Evolutionary conservation across 805 yeast species (phyloP).

Genomic region (Debaryomyces hansenii): DNA sequence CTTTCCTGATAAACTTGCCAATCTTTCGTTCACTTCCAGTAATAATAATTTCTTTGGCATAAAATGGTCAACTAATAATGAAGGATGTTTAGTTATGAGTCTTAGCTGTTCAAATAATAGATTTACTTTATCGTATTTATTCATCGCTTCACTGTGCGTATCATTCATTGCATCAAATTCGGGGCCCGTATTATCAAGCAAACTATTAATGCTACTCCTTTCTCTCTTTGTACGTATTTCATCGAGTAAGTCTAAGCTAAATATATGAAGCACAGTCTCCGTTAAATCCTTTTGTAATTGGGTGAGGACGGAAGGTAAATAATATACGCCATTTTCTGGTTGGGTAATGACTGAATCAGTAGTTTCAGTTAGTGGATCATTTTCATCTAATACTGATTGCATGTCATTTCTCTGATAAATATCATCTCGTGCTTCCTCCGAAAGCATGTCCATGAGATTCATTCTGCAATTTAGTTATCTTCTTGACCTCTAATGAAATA

Average conservation of each 20-base stretch:
- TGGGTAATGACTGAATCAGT: constrained; percentile 7
- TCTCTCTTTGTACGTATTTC: constrained; percentile 22
- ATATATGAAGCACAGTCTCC: constrained; percentile 32
- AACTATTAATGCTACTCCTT: constrained; percentile 37
- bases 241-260: constrained; percentile 22
- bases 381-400: neutral
- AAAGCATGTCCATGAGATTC: constrained; percentile 42
- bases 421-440: constrained; percentile 29
- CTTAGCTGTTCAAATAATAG: constrained; percentile 46
- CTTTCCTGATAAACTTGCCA: constrained; percentile 59
- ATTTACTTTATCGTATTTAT: constrained; percentile 33
- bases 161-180: constrained; percentile 6
- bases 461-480: constrained; percentile 13
- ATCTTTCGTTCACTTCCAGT: constrained; percentile 60
- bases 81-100: constrained; percentile 64
- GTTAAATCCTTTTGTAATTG: constrained; percentile 34
- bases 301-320: constrained; percentile 35
- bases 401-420: constrained; percentile 12
- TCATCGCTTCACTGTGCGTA: constrained; percentile 4
- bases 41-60: constrained; percentile 68
- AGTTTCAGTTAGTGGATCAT: neutral
- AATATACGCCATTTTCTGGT: constrained; percentile 26
- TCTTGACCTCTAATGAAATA: too few relatives aligned
- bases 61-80: constrained; percentile 72
- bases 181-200: constrained; percentile 21